Conservation (phyloP, 2,329 filamentous ascomycete genomes). For the Alternaria angustiovoidea region DNA sequence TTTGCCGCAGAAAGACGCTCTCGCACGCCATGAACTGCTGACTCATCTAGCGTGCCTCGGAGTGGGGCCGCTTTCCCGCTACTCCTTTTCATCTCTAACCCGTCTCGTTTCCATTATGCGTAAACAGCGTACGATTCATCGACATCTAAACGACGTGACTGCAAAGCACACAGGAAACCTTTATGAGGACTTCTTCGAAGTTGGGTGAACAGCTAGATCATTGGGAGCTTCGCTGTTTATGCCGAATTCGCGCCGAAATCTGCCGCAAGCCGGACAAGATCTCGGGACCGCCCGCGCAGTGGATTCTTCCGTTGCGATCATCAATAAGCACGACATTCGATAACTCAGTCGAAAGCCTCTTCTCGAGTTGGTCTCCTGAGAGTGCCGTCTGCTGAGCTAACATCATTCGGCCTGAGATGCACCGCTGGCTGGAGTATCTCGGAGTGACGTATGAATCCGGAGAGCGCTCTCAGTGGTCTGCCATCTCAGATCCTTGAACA, state of each 20-base stretch:
- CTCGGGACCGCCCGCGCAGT: not conserved
- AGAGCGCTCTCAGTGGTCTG: not conserved
- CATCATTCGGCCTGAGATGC: not conserved
- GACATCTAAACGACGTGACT: not conserved
- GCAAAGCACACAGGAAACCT: not conserved
- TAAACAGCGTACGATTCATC: not conserved
- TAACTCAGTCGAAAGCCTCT: not conserved
- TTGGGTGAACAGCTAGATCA: not conserved
- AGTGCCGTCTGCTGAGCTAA: not conserved
- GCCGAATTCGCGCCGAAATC: not conserved
- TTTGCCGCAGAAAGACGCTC: not conserved
- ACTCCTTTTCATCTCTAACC: not conserved
- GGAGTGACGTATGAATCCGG: not conserved
- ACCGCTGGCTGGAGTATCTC: not conserved
- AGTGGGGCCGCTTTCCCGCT: not conserved
- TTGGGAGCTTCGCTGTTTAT: not conserved
- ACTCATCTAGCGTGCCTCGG: not conserved
- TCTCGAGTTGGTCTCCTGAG: not conserved
- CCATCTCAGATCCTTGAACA: not conserved
- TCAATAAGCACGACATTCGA: not conserved
- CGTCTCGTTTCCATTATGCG: not conserved
- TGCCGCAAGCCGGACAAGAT: conserved; percentile 1
- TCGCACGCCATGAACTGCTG: not conserved
- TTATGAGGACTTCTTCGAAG: rapidly evolving
- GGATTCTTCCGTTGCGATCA: not conserved